phyloP scores from a whole-genome alignment of 805 yeast species.

The Lipomyces yamanashiensis region DNA sequence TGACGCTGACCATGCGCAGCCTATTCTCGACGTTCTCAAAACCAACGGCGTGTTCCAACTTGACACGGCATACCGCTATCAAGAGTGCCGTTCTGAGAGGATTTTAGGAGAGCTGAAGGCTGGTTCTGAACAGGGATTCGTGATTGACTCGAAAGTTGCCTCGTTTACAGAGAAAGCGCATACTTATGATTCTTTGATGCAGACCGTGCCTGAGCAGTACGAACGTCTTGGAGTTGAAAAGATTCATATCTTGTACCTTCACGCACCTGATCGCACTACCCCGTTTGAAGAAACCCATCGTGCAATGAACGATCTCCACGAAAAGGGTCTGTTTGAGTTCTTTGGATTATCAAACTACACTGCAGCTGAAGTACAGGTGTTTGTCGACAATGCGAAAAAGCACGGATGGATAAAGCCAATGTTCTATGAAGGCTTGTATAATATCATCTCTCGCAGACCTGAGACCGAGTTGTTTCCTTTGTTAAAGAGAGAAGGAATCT shows the following conservation, averaged over 20 bases:
- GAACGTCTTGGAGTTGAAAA: constrained; percentile 2
- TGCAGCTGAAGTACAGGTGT: constrained; percentile 36
- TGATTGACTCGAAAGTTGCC: constrained; percentile 5
- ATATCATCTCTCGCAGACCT: constrained; percentile 6
- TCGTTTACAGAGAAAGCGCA: not conserved
- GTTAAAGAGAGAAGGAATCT: constrained; percentile 35
- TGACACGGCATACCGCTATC: constrained; percentile 11
- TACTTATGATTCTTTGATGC: not conserved
- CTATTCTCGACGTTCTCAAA: constrained; percentile 11
- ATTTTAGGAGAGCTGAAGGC: constrained; percentile 10
- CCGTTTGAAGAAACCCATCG: constrained; percentile 40
- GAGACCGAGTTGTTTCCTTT: constrained; percentile 32
- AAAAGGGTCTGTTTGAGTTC: constrained; percentile 37
- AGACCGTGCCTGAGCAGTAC: constrained; percentile 1
- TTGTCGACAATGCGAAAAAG: constrained; percentile 14
- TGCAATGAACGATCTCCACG: constrained; percentile 37
- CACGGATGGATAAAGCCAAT: constrained; percentile 13
- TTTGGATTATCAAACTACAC: constrained; percentile 41
- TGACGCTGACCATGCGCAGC: constrained; percentile 4
- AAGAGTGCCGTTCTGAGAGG: not conserved
- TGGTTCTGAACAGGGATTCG: constrained; percentile 5
- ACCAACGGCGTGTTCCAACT: constrained; percentile 7
- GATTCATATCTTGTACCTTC: constrained; percentile 18
- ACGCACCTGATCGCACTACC: constrained; percentile 37
- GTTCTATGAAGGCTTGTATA: constrained; percentile 15